Conservation (phyloP, 1,284 basidiomycete genomes). For the Sanghuangporus sanghuang region DNA sequence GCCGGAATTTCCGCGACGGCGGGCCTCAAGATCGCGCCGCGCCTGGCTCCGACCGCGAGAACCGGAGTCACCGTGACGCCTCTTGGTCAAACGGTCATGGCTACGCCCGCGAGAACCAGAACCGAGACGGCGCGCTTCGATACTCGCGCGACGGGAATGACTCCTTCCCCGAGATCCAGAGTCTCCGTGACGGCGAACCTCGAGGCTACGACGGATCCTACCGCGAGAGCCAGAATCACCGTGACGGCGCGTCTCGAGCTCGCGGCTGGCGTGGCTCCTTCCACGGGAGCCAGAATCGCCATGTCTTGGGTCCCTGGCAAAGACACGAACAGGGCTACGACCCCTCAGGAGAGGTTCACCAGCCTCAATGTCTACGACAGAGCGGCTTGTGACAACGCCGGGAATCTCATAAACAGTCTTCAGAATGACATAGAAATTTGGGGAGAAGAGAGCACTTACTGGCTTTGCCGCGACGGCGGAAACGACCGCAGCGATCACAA, state of each 20-base stretch:
- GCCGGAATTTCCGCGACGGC: slow-evolving; percentile 6
- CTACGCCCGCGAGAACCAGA: slow-evolving; percentile 8
- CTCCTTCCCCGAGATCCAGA: slow-evolving; percentile 7
- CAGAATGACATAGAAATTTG: neutral
- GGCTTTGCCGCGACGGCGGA: slow-evolving; percentile 12
- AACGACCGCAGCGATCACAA: slow-evolving; percentile 17
- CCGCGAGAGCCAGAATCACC: neutral
- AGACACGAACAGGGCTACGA: slow-evolving; percentile 7
- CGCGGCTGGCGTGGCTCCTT: neutral
- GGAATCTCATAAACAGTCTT: neutral
- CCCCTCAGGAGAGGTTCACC: slow-evolving; percentile 9
- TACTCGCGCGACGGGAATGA: slow-evolving; percentile 1
- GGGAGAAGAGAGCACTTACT: slow-evolving; percentile 4
- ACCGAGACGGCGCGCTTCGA: slow-evolving; percentile 10
- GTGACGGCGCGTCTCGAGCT: neutral
- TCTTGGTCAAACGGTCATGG: slow-evolving; percentile 1
- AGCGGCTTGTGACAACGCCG: neutral
- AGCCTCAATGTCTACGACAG: slow-evolving; percentile 3
- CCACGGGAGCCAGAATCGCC: slow-evolving; percentile 15
- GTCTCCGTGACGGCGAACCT: slow-evolving; percentile 7
- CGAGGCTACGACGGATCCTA: neutral
- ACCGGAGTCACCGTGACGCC: slow-evolving; percentile 15
- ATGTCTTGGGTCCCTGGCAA: slow-evolving; percentile 15
- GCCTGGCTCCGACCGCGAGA: slow-evolving; percentile 3
- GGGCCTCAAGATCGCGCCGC: neutral